A percentile compares a stretch with the other conserved stretches of the same genome.
Conservation (phyloP, 1,284 basidiomycete genomes). For the Cystobasidium sp. region DNA sequence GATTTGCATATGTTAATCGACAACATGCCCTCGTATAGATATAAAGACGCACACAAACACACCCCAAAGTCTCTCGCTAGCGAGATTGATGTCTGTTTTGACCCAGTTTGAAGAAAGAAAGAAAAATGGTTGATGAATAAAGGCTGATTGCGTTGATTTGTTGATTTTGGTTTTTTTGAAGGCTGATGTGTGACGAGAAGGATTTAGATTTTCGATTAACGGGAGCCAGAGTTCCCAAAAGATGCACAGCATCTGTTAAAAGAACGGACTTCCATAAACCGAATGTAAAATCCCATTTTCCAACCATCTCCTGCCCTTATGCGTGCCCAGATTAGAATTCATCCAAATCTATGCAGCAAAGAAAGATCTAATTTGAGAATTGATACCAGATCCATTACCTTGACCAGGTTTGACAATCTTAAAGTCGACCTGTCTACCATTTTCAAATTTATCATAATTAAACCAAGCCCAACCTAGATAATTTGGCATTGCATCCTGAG, state of each 20-base stretch:
- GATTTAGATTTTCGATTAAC: no score
- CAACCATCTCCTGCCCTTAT: not conserved
- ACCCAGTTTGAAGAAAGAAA: not conserved
- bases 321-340: not conserved
- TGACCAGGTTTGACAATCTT: slow-evolving; percentile 39
- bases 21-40: no score
- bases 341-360: slow-evolving; percentile 14
- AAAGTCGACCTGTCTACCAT: slow-evolving; percentile 42
- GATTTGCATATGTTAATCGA: no score
- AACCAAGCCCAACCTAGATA: slow-evolving; percentile 38
- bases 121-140: slow-evolving; percentile 1
- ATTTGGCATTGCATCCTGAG: slow-evolving; percentile 37
- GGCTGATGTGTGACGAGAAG: not conserved
- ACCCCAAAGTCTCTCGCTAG: not conserved
- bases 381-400: slow-evolving; percentile 24
- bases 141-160: not conserved
- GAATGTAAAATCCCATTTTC: not conserved
- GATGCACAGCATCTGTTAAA: not conserved
- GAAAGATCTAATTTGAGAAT: slow-evolving; percentile 23
- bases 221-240: not conserved
- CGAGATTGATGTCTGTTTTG: not conserved
- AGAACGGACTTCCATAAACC: no score
- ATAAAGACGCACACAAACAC: not conserved
- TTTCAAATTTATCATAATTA: slow-evolving; percentile 43
- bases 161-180: no score